Conservation (phyloP, 768 basidiomycete genomes). For the Mycena latifolia region DNA sequence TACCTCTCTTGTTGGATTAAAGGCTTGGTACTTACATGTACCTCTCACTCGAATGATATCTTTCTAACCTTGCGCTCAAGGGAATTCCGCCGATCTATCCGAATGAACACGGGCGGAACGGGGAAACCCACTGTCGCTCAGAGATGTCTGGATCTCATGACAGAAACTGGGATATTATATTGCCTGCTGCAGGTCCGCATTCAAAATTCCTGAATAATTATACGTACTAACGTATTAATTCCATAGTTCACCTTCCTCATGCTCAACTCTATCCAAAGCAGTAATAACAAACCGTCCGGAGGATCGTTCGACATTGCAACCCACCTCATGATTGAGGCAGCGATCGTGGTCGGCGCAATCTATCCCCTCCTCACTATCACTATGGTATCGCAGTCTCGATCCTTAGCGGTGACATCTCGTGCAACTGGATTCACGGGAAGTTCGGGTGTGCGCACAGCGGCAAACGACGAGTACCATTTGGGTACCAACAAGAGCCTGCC, state of each 20-base stretch:
- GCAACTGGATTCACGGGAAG: conserved; percentile 2
- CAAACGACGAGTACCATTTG: background rate
- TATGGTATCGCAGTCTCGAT: conserved; percentile 1
- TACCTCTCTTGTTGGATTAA: conserved; percentile 2
- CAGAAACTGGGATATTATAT: conserved; percentile 2
- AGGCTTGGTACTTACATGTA: background rate
- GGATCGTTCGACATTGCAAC: conserved; percentile 1
- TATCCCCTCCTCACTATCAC: conserved; percentile 2
- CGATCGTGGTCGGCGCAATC: background rate
- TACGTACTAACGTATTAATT: conserved; percentile 2
- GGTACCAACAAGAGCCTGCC: conserved; percentile 2
- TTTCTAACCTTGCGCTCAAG: conserved; percentile 1
- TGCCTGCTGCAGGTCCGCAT: conserved; percentile 1
- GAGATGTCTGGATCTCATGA: conserved; percentile 2
- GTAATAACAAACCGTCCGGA: conserved; percentile 2
- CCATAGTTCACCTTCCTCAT: conserved; percentile 2
- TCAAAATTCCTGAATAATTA: conserved; percentile 1
- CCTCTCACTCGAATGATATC: conserved; percentile 1
- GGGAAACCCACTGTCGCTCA: background rate
- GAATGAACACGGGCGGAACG: conserved; percentile 2
- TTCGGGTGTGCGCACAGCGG: conserved; percentile 1
- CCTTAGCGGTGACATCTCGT: background rate
- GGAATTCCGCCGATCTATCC: conserved; percentile 1
- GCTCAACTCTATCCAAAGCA: conserved; percentile 2
- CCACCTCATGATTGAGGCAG: conserved; percentile 1